Evolutionary conservation across 345 rosid species (phyloP).

Genomic region (Populus euphratica): DNA sequence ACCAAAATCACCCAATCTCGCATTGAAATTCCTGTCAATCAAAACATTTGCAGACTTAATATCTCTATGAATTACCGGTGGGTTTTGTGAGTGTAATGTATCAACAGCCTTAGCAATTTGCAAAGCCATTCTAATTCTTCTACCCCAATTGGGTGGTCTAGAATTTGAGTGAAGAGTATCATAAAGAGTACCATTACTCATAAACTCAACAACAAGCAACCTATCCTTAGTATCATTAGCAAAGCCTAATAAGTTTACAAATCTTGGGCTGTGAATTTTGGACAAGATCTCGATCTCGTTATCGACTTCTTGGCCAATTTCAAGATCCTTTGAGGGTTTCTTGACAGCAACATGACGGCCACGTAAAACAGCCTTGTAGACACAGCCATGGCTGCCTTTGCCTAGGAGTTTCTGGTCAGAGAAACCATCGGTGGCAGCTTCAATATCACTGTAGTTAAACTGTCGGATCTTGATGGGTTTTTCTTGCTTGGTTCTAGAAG

Average conservation of each 20-base stretch:
- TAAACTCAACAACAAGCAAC: slow-evolving; percentile 81
- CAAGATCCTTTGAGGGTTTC: slow-evolving; percentile 64
- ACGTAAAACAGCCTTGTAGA: slow-evolving; percentile 82
- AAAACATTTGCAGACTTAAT: slow-evolving; percentile 96
- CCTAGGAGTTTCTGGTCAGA: slow-evolving; percentile 72
- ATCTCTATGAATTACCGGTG: slow-evolving; percentile 87
- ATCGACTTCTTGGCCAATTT: slow-evolving; percentile 63
- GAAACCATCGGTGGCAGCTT: slow-evolving; percentile 92
- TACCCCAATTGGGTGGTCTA: slow-evolving; percentile 66
- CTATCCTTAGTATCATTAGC: slow-evolving; percentile 67
- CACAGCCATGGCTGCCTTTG: slow-evolving; percentile 93
- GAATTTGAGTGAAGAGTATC: slow-evolving; percentile 77
- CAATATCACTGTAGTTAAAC: slow-evolving; percentile 77
- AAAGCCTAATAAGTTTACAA: slow-evolving; percentile 88
- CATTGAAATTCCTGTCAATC: slow-evolving; percentile 82
- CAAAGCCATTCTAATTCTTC: slow-evolving; percentile 71
- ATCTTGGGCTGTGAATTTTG: slow-evolving; percentile 75
- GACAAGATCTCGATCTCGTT: slow-evolving; percentile 96
- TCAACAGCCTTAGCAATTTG: slow-evolving; percentile 83
- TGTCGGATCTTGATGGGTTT: slow-evolving; percentile 75
- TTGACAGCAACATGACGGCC: slow-evolving; percentile 91
- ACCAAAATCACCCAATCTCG: slow-evolving; percentile 94
- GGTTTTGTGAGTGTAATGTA: slow-evolving; percentile 65
- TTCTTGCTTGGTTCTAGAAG: slow-evolving; percentile 38
- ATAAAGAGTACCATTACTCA: slow-evolving; percentile 88